Conservation (phyloP, 257 asterid genomes). For the Plantago elongata region DNA sequence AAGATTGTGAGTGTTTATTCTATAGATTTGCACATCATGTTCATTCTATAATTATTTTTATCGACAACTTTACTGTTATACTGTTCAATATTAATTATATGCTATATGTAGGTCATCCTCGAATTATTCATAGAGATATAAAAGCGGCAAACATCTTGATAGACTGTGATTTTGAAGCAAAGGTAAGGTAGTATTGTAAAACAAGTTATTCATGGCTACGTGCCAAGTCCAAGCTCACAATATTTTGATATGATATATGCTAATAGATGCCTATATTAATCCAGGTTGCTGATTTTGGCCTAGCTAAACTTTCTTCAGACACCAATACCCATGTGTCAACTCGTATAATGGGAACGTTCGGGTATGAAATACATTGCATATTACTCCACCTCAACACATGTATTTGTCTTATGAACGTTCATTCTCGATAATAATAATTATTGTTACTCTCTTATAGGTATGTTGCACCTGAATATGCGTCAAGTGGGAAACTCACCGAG, state of each 20-base stretch:
- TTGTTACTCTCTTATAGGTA: slow-evolving; percentile 32
- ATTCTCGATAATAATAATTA: too few relatives aligned
- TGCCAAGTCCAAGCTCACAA: not conserved
- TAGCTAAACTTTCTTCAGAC: slow-evolving; percentile 81
- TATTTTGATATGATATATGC: not conserved
- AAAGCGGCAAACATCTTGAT: slow-evolving; percentile 77
- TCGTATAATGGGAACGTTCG: slow-evolving; percentile 95
- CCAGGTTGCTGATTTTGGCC: slow-evolving; percentile 92
- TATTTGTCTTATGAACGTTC: too few relatives aligned
- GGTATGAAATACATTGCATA: slow-evolving; percentile 33
- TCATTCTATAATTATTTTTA: too few relatives aligned
- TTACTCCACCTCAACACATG: too few relatives aligned
- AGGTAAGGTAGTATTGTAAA: slow-evolving; percentile 66
- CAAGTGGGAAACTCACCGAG: slow-evolving; percentile 85
- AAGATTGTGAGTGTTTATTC: slow-evolving; percentile 51
- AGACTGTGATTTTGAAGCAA: slow-evolving; percentile 62
- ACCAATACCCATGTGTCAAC: slow-evolving; percentile 85
- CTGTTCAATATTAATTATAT: too few relatives aligned
- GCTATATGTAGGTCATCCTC: slow-evolving; percentile 68
- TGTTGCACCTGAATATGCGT: slow-evolving; percentile 91
- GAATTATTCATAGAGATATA: slow-evolving; percentile 85
- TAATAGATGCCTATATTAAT: not conserved
- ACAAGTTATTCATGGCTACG: not conserved
- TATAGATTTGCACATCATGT: not conserved
- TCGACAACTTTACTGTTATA: too few relatives aligned